Evolutionary conservation across 2,329 filamentous ascomycete species (phyloP).

Genomic region (Pseudogymnoascus pannorum): DNA sequence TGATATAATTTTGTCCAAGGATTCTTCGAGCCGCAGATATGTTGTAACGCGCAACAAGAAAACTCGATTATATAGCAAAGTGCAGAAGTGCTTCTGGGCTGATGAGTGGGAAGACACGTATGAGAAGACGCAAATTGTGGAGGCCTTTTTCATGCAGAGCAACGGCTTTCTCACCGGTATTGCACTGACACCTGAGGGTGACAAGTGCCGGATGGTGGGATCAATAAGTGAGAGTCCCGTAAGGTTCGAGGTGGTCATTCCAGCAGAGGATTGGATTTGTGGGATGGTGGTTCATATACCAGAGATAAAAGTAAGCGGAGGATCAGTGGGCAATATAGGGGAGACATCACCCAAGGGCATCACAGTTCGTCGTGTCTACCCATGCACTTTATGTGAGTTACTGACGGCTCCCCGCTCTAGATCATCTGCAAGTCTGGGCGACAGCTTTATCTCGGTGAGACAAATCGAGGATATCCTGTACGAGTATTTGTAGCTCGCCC

Average conservation of each 20-base stretch:
- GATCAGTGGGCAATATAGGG: neutral
- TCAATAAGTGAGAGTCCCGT: neutral
- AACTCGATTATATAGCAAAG: neutral
- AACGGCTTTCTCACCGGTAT: neutral
- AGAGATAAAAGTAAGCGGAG: neutral
- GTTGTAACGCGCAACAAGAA: neutral
- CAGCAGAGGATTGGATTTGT: slow-evolving; percentile 3
- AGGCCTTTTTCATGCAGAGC: neutral
- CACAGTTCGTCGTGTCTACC: neutral
- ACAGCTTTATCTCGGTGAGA: slow-evolving; percentile 6
- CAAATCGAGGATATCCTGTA: neutral
- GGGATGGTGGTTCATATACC: slow-evolving; percentile 11
- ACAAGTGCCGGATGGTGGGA: neutral
- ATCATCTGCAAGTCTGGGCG: slow-evolving; percentile 9
- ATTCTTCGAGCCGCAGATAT: neutral
- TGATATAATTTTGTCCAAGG: neutral
- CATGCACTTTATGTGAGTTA: neutral
- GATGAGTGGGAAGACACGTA: neutral
- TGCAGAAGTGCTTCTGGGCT: neutral
- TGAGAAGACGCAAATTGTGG: neutral
- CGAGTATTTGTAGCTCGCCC: slow-evolving; percentile 1
- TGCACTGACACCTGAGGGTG: neutral
- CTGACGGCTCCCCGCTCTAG: neutral
- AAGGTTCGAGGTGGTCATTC: neutral
- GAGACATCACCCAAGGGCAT: slow-evolving; percentile 6